These are phyloP conservation scores for Podaxis sp. DNA, from an alignment of 768 basidiomycete species.

Conservation along the genomic window DNA sequence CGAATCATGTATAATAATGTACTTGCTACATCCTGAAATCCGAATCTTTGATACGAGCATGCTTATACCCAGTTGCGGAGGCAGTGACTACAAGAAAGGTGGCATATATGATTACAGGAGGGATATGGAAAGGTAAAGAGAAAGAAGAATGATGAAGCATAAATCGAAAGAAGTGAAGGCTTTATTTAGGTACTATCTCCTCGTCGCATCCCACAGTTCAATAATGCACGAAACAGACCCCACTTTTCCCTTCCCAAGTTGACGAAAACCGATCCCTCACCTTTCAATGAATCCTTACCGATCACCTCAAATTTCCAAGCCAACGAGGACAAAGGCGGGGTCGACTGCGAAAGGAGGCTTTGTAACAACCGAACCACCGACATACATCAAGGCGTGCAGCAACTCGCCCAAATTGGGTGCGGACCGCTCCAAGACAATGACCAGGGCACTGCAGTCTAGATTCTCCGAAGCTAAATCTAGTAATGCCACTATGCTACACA, in stretches of 20 bases:
- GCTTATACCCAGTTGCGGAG: background rate
- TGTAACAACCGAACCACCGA: slow-evolving; percentile 83
- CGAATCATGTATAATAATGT: no score
- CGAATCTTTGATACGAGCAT: background rate
- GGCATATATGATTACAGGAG: background rate
- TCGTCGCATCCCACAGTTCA: background rate
- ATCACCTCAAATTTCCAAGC: slow-evolving; percentile 66
- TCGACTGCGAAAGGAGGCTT: slow-evolving; percentile 77
- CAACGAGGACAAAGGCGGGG: slow-evolving; percentile 79
- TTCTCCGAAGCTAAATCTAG: slow-evolving; percentile 87
- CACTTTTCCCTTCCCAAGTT: background rate
- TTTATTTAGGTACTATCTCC: background rate
- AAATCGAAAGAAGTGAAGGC: background rate
- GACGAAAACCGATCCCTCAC: background rate
- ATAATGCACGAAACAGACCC: background rate
- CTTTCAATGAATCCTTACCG: background rate
- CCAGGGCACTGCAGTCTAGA: slow-evolving; percentile 71
- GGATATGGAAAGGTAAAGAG: background rate
- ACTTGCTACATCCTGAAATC: background rate
- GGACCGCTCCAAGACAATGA: slow-evolving; percentile 77
- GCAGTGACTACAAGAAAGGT: background rate
- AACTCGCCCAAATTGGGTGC: slow-evolving; percentile 71
- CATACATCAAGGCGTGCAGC: slow-evolving; percentile 90
- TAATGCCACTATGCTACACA: slow-evolving; percentile 73
- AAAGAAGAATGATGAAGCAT: background rate